Evolutionary conservation across 345 rosid species (phyloP), one percentile per base, ranked within the genome.

Genomic region (Populus deltoides): DNA sequence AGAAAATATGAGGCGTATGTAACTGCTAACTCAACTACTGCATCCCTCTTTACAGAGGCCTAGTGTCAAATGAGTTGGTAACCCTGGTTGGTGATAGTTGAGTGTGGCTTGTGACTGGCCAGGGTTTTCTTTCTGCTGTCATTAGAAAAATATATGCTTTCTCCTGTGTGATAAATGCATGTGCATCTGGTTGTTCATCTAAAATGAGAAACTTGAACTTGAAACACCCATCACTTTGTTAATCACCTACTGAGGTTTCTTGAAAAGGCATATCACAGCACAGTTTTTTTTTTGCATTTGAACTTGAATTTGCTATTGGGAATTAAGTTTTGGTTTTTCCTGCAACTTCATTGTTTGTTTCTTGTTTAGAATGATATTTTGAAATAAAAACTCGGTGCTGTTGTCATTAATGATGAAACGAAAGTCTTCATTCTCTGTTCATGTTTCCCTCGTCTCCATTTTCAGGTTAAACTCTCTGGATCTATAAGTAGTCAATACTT

Each of bases 391-490:
- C 5, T 3, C 29, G 0, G 2, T n/a, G 63, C 63, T 41, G 57
- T 4, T 47, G 31, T 36, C 39, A 12, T 43, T 39, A 29, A 43
- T 31, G 39, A 47, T 20, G 55, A 35, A 35, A 53, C 17, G 9
- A 53, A 13, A 24, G 78, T 62, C 36, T 13, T 78, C 45, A 31
- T 79, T 79, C 77, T 67, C 70, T 39, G 71, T 20, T 75, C 31
- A 33, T 75, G 20, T 71, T 36, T 61, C 57, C 39, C 41, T 31
- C 59, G 35, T 75, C 78, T 77, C 36, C 55, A 43, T 75, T 89
- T 87, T 73, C 92, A 96, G 99, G 98, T 92, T 84, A 90, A 92
- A 82, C 95, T 96, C 49, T 92, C 99, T 43, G 99, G 99, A 71
- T 90, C 93, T 29, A 91, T 93, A 68, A 96, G 99, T 78, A 93